Evolutionary conservation across 1,284 basidiomycete species (phyloP), one percentile per base, ranked within the genome.

Genomic region (Malassezia yamatoensis): DNA sequence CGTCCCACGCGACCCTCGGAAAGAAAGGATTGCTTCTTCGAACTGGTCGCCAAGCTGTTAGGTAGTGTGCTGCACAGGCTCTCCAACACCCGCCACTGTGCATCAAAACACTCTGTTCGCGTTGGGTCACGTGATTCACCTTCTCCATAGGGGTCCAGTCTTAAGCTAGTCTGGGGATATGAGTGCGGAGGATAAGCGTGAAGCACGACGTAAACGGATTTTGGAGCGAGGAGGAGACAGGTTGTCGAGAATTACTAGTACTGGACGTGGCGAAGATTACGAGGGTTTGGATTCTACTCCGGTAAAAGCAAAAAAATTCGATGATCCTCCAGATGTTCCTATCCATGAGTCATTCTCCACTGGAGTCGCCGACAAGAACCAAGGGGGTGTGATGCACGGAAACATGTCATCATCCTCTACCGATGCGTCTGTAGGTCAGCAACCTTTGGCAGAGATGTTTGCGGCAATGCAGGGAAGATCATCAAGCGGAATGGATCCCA

Each of bases 121-220:
- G 41, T n/a, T 12, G 12, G n/a, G 15, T 12, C 47, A 24, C 47
- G 55, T 52, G 49, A 51, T 36, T 32, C 37, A 8, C 8, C 51
- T 35, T 7, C 34, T 18, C 20, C 10, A 6, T 15, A 18, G 16
- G n/a, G 16, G 39, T 29, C 9, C 16, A 12, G 38, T 39, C 24
- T 29, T 7, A 29, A 29, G 24, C 24, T 29, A 29, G 24, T 29
- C 24, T 29, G 24, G 24, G 24, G 24, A 29, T 36, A 45, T 45
- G 43, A 45, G 43, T 33, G 43, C 43, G 43, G 64, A 64, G 33
- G 52, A 62, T n/a, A 64, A 65, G 42, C 65, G 72, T 39, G 72
- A 72, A 57, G 72, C 69, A 3, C 62, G 72, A 41, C 70, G 70
- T 53, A 69, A 68, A 2, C 62, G 65, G 16, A 74, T 74, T 52